Conservation (phyloP, 176 grass and related monocot genomes). For the Puccinellia tenuiflora region DNA sequence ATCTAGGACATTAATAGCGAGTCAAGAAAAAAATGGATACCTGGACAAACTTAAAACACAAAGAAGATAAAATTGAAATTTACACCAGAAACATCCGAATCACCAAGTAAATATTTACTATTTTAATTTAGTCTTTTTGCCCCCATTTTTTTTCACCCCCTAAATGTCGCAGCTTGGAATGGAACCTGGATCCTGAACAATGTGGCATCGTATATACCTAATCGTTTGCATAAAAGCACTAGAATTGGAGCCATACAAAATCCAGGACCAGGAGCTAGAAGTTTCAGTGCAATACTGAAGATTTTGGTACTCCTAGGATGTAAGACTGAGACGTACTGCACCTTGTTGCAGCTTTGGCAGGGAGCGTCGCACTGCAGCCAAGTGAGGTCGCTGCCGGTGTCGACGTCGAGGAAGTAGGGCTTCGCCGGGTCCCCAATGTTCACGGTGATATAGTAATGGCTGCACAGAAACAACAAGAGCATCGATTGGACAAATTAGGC, state of each 20-base stretch:
- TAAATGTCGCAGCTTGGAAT: no score
- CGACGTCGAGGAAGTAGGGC: slow-evolving; percentile 79
- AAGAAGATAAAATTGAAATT: no score
- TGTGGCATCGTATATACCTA: no score
- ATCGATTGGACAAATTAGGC: background rate
- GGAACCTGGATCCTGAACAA: no score
- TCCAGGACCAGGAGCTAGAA: background rate
- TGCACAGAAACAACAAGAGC: slow-evolving; percentile 12
- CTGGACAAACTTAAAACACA: no score
- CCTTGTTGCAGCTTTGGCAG: slow-evolving; percentile 82
- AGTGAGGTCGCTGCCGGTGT: no score
- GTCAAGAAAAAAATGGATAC: no score
- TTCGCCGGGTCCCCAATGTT: slow-evolving; percentile 81
- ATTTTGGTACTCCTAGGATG: background rate
- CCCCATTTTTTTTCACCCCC: no score
- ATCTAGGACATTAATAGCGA: background rate
- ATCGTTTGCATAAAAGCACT: background rate
- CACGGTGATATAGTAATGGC: slow-evolving; percentile 63
- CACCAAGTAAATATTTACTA: no score
- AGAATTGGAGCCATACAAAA: background rate
- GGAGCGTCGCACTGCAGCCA: slow-evolving; percentile 86
- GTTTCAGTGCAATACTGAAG: background rate
- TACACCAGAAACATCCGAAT: no score
- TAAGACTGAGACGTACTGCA: background rate
- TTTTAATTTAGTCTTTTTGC: no score